A percentile compares a stretch with the other conserved stretches of the same genome.
Conservation (phyloP, 371 early-diverging fungal genomes). For the Mucor circinelloides region DNA sequence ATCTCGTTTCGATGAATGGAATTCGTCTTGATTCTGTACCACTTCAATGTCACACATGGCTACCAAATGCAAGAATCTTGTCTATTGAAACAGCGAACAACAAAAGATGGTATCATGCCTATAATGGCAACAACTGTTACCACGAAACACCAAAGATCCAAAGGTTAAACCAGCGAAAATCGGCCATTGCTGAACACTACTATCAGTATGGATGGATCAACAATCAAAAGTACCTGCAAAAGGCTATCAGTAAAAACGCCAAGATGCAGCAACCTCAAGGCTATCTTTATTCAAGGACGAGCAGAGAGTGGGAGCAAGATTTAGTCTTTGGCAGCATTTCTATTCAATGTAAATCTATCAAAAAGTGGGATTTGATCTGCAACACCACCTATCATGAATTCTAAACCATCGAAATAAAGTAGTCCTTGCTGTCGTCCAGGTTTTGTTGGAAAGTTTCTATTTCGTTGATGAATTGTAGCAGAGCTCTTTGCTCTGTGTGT, state of each 20-base stretch:
- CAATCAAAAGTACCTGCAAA: background rate
- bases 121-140: background rate
- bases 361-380: slow-evolving; percentile 10
- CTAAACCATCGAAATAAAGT: background rate
- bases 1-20: slow-evolving; percentile 3
- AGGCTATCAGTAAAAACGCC: background rate
- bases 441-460: slow-evolving; percentile 11
- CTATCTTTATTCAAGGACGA: background rate
- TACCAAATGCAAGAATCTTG: background rate
- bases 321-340: slow-evolving; percentile 1
- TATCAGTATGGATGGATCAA: background rate
- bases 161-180: background rate
- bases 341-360: slow-evolving; percentile 8
- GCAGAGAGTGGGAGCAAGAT: slow-evolving; percentile 3
- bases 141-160: background rate
- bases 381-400: slow-evolving; percentile 9
- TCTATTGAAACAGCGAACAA: background rate
- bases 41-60: background rate
- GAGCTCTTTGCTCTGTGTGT: slow-evolving; percentile 21
- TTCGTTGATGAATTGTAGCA: slow-evolving; percentile 25
- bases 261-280: background rate
- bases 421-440: background rate
- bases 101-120: slow-evolving; percentile 5
- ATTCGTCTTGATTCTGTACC: slow-evolving; percentile 3
- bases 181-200: background rate